These are phyloP conservation scores for Anastatica hierochuntica DNA, from an alignment of 345 rosid species.

Conservation along the genomic window DNA sequence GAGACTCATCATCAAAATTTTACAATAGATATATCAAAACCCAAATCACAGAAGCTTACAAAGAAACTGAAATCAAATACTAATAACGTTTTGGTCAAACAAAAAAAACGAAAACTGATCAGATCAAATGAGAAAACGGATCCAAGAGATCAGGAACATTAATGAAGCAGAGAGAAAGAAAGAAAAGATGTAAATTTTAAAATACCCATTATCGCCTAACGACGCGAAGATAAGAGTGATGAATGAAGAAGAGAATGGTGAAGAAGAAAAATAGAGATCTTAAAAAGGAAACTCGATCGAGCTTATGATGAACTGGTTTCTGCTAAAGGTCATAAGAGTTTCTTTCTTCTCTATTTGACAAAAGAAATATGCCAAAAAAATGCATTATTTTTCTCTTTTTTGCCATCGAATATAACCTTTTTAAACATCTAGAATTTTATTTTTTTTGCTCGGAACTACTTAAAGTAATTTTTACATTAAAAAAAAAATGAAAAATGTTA, in stretches of 20 bases:
- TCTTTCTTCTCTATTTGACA: conserved; percentile 22
- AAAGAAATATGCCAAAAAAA: conserved; percentile 18
- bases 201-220: conserved; percentile 23
- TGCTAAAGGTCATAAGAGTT: conserved; percentile 13
- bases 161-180: conserved; percentile 17
- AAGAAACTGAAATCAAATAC: conserved; percentile 16
- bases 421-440: too few relatives aligned
- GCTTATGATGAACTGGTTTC: conserved; percentile 25
- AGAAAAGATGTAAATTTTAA: neutral
- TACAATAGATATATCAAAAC: conserved; percentile 9
- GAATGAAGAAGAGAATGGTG: conserved; percentile 9
- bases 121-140: conserved; percentile 25
- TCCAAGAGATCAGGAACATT: conserved; percentile 31
- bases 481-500: too few relatives aligned
- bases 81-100: conserved; percentile 12
- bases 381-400: too few relatives aligned
- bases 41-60: conserved; percentile 7
- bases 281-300: conserved; percentile 3
- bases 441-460: too few relatives aligned
- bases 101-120: conserved; percentile 26
- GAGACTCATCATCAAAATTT: too few relatives aligned
- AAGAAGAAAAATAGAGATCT: conserved; percentile 15
- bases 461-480: too few relatives aligned
- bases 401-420: too few relatives aligned
- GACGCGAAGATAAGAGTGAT: neutral